phyloP scores from a whole-genome alignment of 768 basidiomycete species.

The Zangia roseola region DNA sequence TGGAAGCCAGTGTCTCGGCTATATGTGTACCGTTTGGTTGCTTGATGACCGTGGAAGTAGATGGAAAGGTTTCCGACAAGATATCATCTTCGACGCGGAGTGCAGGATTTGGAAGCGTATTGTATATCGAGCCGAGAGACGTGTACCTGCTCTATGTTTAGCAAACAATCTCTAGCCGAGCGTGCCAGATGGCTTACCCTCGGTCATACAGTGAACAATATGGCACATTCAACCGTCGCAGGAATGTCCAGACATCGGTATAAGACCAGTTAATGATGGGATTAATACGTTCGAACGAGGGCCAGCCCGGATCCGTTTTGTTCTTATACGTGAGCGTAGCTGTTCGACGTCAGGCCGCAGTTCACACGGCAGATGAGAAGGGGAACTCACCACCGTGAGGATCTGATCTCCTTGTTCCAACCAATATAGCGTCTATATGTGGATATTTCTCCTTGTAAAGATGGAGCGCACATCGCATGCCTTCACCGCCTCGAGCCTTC shows the following conservation, averaged over 20 bases:
- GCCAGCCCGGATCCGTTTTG: slow-evolving; percentile 90
- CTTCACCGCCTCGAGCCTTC: slow-evolving; percentile 58
- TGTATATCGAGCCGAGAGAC: slow-evolving; percentile 92
- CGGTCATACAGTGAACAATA: slow-evolving; percentile 91
- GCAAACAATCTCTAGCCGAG: background rate
- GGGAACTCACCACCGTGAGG: slow-evolving; percentile 88
- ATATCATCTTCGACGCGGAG: slow-evolving; percentile 40
- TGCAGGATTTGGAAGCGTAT: slow-evolving; percentile 92
- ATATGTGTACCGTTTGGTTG: slow-evolving; percentile 18
- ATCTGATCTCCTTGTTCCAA: slow-evolving; percentile 87
- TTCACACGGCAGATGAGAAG: background rate
- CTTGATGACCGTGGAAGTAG: slow-evolving; percentile 22
- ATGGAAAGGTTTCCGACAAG: slow-evolving; percentile 11
- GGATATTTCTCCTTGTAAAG: slow-evolving; percentile 67
- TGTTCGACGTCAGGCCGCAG: slow-evolving; percentile 28
- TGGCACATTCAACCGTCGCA: slow-evolving; percentile 69
- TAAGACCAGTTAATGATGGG: slow-evolving; percentile 98
- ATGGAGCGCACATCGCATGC: slow-evolving; percentile 78
- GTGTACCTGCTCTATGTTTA: slow-evolving; percentile 68
- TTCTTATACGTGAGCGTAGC: slow-evolving; percentile 70
- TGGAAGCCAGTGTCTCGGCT: slow-evolving; percentile 8
- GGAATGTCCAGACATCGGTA: slow-evolving; percentile 83
- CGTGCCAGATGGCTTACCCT: slow-evolving; percentile 54
- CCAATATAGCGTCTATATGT: slow-evolving; percentile 74
- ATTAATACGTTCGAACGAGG: slow-evolving; percentile 84